These are phyloP conservation scores for Candida pseudofarinosa DNA, from an alignment of 805 yeast species.

Conservation along the genomic window DNA sequence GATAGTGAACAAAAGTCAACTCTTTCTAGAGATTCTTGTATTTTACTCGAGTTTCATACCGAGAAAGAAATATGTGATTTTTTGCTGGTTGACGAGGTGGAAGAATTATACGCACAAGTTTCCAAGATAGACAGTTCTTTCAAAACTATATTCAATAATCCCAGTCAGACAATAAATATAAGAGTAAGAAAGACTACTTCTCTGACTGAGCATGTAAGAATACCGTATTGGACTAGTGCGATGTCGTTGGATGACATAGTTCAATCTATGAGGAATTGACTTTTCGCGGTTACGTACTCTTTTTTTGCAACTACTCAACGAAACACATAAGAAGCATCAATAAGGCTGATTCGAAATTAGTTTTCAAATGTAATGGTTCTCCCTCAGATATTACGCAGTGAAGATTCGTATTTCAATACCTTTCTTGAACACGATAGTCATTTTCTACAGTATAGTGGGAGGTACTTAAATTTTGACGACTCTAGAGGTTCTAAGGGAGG, in stretches of 20 bases:
- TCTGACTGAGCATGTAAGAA: neutral
- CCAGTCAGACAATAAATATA: conserved; percentile 1
- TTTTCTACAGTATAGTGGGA: neutral
- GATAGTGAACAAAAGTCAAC: conserved; percentile 4
- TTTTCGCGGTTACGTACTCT: neutral
- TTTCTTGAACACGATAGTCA: neutral
- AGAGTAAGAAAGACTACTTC: conserved; percentile 3
- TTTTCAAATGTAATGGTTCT: neutral
- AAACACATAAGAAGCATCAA: neutral
- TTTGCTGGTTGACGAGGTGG: conserved; percentile 13
- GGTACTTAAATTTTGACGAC: neutral
- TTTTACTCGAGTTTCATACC: conserved; percentile 19
- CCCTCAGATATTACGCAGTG: neutral
- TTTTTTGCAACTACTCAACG: neutral
- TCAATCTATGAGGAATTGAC: neutral
- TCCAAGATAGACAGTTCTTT: conserved; percentile 6
- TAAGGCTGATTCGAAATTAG: too few relatives aligned
- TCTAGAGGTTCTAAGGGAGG: neutral
- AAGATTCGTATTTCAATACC: neutral
- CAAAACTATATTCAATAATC: conserved; percentile 2
- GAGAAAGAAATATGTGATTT: conserved; percentile 23
- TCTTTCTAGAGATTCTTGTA: neutral
- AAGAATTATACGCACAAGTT: conserved; percentile 9
- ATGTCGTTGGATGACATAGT: conserved; percentile 9
- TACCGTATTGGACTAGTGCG: conserved; percentile 14